Conservation (phyloP, 1,284 basidiomycete species). For the Boletellus deceptivus region DNA sequence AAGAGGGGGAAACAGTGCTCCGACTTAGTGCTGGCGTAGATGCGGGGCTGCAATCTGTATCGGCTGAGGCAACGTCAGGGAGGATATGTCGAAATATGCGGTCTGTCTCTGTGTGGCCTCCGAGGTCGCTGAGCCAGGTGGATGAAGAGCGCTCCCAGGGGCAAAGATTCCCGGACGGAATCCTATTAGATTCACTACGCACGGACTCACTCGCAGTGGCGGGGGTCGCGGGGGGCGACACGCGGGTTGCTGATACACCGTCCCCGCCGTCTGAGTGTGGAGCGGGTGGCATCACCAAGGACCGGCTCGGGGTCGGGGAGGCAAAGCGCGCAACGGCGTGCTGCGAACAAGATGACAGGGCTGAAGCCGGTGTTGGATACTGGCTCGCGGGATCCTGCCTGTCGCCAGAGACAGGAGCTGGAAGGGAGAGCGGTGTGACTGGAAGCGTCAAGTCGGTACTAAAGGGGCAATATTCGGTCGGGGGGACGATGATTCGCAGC, state of each 20-base stretch:
- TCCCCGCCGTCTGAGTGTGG: constrained; percentile 11
- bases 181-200: constrained; percentile 7
- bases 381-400: constrained; percentile 12
- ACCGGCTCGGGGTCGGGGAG: constrained; percentile 35
- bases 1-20: constrained; percentile 22
- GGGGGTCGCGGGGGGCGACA: constrained; percentile 13
- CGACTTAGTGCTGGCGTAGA: constrained; percentile 30
- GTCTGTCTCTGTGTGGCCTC: constrained; percentile 34
- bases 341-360: constrained; percentile 6
- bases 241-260: constrained; percentile 8
- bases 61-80: constrained; percentile 10
- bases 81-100: constrained; percentile 30
- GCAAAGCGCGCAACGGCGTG: constrained; percentile 17
- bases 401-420: constrained; percentile 24
- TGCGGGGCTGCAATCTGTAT: constrained; percentile 21
- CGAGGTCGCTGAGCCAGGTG: constrained; percentile 35
- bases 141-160: constrained; percentile 23
- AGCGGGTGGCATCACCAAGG: constrained; percentile 30
- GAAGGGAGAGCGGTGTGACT: constrained; percentile 29
- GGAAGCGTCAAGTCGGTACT: constrained; percentile 34
- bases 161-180: constrained; percentile 17
- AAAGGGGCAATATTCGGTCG: constrained; percentile 36
- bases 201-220: constrained; percentile 3
- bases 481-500: constrained; percentile 34
- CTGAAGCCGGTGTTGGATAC: constrained; percentile 8